Evolutionary conservation across 2,329 filamentous ascomycete species (phyloP).

Genomic region (Metarhizium anisopliae): DNA sequence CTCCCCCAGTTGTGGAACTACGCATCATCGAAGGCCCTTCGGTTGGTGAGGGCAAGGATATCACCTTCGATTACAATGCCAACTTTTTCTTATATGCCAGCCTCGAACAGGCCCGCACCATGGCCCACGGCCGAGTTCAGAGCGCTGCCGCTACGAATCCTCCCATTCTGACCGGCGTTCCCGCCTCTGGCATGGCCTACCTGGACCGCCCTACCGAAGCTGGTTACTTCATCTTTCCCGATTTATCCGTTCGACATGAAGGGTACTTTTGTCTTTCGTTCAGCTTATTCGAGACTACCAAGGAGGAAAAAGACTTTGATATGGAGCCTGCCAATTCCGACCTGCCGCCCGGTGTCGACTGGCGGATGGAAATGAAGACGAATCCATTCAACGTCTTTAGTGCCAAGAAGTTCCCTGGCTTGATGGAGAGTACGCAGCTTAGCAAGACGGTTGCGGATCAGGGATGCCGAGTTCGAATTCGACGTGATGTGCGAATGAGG

Average conservation of each 20-base stretch:
- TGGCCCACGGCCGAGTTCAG: conserved; percentile 71
- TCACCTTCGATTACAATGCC: conserved; percentile 88
- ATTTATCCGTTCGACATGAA: conserved; percentile 91
- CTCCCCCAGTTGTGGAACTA: conserved; percentile 87
- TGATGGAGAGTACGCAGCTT: conserved; percentile 79
- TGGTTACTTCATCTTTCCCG: conserved; percentile 96
- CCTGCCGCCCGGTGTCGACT: conserved; percentile 56
- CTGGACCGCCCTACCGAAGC: conserved; percentile 72
- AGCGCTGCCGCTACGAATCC: conserved; percentile 58
- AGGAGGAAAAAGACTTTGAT: conserved; percentile 74
- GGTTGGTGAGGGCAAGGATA: conserved; percentile 52
- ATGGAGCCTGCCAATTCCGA: conserved; percentile 34
- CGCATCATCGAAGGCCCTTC: conserved; percentile 69
- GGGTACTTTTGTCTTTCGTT: conserved; percentile 88
- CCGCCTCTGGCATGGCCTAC: conserved; percentile 92
- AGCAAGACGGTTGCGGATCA: conserved; percentile 93
- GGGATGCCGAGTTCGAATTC: conserved; percentile 90
- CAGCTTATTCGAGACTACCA: conserved; percentile 87
- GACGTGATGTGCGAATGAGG: conserved; percentile 88
- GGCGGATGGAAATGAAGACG: conserved; percentile 85
- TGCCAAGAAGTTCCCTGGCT: conserved; percentile 95
- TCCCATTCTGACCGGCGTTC: conserved; percentile 86
- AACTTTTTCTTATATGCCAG: conserved; percentile 97
- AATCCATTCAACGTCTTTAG: conserved; percentile 82
- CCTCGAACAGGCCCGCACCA: conserved; percentile 73